phyloP scores from a whole-genome alignment of 208 protist species.

The Trichomonas tenax region DNA sequence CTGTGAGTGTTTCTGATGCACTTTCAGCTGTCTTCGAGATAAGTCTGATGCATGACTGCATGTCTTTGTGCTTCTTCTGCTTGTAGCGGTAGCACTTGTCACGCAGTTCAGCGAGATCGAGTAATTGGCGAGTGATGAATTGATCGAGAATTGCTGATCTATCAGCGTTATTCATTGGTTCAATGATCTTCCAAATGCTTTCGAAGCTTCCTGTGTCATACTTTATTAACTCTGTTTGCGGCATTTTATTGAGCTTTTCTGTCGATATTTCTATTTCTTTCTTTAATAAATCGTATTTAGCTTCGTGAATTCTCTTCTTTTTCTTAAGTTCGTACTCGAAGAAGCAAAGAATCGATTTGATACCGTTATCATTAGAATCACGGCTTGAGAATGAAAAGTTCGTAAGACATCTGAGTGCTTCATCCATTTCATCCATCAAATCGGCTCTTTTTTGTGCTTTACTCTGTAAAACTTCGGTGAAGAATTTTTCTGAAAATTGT shows the following conservation, averaged over 20 bases:
- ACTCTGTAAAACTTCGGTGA: background rate
- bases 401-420: background rate
- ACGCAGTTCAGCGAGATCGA: background rate
- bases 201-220: background rate
- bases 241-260: background rate
- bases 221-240: background rate
- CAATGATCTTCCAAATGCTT: background rate
- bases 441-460: background rate
- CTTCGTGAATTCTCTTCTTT: background rate
- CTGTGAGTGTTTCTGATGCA: background rate
- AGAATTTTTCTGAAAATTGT: background rate
- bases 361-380: background rate
- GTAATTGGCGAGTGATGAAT: background rate
- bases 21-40: background rate
- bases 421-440: background rate
- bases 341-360: background rate
- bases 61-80: background rate
- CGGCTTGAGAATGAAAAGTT: background rate
- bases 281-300: background rate
- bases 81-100: background rate
- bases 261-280: background rate
- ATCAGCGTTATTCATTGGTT: background rate
- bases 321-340: background rate
- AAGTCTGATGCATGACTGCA: background rate
- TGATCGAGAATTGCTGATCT: background rate